Conservation (phyloP, 441 rosid genomes). For the Brassica hybrid region DNA sequence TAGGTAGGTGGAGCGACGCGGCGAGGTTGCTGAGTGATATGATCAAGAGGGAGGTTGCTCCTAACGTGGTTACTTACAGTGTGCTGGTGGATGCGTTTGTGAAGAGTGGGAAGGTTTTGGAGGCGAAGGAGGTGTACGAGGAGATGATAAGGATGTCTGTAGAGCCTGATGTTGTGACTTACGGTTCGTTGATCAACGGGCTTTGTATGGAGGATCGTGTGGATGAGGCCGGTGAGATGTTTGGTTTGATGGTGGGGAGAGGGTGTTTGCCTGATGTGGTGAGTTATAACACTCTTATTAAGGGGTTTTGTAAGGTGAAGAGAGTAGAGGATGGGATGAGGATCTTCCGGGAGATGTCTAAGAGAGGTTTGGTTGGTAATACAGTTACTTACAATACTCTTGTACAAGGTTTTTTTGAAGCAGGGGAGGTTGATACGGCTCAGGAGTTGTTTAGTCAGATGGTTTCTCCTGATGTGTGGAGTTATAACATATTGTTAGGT, state of each 20-base stretch:
- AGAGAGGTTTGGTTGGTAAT: not conserved
- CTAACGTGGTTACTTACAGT: conserved; percentile 4
- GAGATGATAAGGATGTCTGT: not conserved
- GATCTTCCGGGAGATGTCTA: not conserved
- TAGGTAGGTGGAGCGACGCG: not conserved
- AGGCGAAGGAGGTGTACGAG: not conserved
- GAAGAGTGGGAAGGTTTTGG: conserved; percentile 6
- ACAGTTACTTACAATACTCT: conserved; percentile 4
- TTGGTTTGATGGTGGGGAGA: not conserved
- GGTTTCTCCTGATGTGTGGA: conserved; percentile 7
- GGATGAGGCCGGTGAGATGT: conserved; percentile 7
- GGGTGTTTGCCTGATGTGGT: not conserved
- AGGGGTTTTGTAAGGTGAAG: conserved; percentile 3
- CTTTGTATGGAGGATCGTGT: conserved; percentile 2
- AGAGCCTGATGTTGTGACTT: not conserved
- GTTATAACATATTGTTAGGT: conserved; percentile 3
- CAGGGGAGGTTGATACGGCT: not conserved
- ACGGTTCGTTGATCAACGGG: conserved; percentile 1
- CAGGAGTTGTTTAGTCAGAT: conserved; percentile 7
- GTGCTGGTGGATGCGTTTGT: conserved; percentile 10
- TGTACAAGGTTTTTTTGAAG: not conserved
- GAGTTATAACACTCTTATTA: conserved; percentile 2
- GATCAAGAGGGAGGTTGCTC: not conserved
- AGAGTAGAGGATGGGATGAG: conserved; percentile 2
- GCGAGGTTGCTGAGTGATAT: not conserved